Evolutionary conservation across 129 eudicot species (phyloP).

Genomic region (Chrysanthemum seticuspe): DNA sequence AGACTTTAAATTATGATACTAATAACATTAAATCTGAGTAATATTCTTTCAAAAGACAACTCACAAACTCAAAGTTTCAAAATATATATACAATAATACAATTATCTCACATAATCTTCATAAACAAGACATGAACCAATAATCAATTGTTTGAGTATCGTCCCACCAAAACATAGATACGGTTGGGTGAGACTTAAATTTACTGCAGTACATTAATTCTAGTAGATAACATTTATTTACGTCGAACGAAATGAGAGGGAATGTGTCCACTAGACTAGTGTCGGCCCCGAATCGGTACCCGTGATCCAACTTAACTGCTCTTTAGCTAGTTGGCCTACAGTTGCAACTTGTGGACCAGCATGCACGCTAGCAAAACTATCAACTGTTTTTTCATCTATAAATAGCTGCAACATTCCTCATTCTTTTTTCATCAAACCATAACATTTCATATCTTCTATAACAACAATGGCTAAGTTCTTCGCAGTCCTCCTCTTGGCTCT

Average conservation of each 20-base stretch:
- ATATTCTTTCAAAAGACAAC: too few species aligned
- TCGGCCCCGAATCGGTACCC: constrained; percentile 26
- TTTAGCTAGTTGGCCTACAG: constrained; percentile 15
- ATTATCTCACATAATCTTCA: too few species aligned
- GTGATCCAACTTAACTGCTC: constrained; percentile 25
- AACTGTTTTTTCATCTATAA: constrained; percentile 30
- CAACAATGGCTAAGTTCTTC: constrained; percentile 55
- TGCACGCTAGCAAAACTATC: constrained; percentile 22
- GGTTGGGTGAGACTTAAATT: too few species aligned
- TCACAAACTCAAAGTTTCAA: too few species aligned
- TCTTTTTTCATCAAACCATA: constrained; percentile 24
- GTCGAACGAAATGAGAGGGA: constrained; percentile 13
- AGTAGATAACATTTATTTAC: neutral
- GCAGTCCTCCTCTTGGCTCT: constrained; percentile 44
- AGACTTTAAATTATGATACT: too few species aligned
- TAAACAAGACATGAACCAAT: neutral
- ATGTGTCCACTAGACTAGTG: constrained; percentile 31
- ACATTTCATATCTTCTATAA: constrained; percentile 4
- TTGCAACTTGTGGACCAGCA: constrained; percentile 31
- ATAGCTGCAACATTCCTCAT: constrained; percentile 20
- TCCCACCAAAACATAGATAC: too few species aligned
- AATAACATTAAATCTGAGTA: too few species aligned
- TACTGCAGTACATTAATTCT: neutral
- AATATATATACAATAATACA: too few species aligned
- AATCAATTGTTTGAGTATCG: neutral